Evolutionary conservation across 169 alveolate genomes (phyloP).

Genomic region (Eimeria acervulina): DNA sequence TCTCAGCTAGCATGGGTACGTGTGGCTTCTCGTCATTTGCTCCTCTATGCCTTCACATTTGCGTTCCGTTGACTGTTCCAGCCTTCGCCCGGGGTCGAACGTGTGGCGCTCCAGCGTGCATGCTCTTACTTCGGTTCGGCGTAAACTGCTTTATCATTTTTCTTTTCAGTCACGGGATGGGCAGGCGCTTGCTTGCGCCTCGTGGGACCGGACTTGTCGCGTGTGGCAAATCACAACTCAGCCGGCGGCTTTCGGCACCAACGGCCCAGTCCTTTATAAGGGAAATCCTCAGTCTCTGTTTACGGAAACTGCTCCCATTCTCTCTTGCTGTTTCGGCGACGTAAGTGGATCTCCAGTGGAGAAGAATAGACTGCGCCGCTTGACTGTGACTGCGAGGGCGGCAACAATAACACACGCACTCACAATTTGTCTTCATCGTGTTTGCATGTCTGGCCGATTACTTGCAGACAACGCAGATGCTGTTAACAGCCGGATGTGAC

Average conservation of each 20-base stretch:
- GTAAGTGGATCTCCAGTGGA: slow-evolving; percentile 7
- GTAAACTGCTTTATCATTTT: neutral
- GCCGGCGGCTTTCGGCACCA: slow-evolving; percentile 70
- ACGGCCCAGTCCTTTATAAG: slow-evolving; percentile 24
- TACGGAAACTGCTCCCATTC: slow-evolving; percentile 79
- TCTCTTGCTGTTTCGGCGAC: slow-evolving; percentile 77
- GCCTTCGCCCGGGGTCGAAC: neutral
- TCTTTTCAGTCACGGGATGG: slow-evolving; percentile 75
- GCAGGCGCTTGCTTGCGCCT: slow-evolving; percentile 73
- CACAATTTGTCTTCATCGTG: neutral
- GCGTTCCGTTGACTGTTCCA: neutral
- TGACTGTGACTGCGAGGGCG: neutral
- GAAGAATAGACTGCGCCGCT: neutral
- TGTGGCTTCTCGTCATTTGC: too few species aligned
- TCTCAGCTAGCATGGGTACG: slow-evolving; percentile 82
- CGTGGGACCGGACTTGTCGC: slow-evolving; percentile 83
- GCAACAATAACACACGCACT: neutral
- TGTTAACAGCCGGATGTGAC: slow-evolving; percentile 81
- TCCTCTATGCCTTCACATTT: neutral
- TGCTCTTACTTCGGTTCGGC: neutral
- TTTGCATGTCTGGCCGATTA: neutral
- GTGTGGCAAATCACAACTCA: slow-evolving; percentile 80
- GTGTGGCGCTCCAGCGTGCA: neutral
- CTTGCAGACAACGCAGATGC: slow-evolving; percentile 66
- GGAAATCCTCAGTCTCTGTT: slow-evolving; percentile 77